phyloP scores from a whole-genome alignment of 805 yeast species.

The Myxozyma neotropica region DNA sequence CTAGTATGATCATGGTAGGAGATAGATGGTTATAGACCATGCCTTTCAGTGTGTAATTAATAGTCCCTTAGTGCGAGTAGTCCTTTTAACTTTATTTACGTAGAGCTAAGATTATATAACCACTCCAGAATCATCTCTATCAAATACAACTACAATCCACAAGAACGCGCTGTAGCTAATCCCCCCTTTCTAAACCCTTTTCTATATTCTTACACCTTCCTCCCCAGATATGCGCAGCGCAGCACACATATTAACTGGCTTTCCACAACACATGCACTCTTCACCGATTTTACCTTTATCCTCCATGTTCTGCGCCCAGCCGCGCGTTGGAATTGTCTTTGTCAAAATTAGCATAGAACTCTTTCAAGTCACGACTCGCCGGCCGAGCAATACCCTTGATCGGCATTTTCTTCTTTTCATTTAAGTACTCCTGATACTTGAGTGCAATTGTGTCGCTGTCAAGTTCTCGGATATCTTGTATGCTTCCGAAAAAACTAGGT shows the following conservation, averaged over 20 bases:
- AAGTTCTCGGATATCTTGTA: conserved; percentile 8
- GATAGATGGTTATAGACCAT: too few relatives aligned
- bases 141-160: too few relatives aligned
- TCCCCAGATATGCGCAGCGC: too few relatives aligned
- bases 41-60: too few relatives aligned
- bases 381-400: neutral
- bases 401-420: neutral
- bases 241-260: neutral
- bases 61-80: too few relatives aligned
- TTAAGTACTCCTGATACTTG: conserved; percentile 1
- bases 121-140: too few relatives aligned
- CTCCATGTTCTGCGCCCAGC: neutral
- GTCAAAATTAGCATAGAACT: neutral
- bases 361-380: neutral
- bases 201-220: too few relatives aligned
- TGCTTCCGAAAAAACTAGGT: neutral
- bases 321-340: neutral
- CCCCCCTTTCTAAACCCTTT: too few relatives aligned
- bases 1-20: too few relatives aligned
- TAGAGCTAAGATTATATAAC: too few relatives aligned
- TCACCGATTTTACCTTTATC: neutral
- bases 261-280: neutral
- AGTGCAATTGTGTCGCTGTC: neutral
- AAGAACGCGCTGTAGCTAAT: too few relatives aligned
- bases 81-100: too few relatives aligned